Conservation (phyloP, 257 asterid genomes). For the Leptodermis oblonga region DNA sequence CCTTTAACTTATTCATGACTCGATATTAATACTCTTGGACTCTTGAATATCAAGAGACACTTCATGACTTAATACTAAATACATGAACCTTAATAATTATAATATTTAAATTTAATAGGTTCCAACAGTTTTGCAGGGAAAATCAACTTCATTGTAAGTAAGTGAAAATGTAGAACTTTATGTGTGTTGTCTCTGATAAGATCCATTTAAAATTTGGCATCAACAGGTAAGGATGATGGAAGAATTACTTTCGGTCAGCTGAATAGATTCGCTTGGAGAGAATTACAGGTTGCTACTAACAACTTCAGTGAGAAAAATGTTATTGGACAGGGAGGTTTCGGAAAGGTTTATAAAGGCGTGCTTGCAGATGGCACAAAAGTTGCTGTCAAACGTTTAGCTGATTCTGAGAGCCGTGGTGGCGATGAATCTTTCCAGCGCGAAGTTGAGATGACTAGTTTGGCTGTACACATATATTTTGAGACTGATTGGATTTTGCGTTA, state of each 20-base stretch:
- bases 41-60: too few relatives aligned
- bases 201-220: not conserved
- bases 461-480: conserved; percentile 84
- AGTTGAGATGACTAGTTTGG: conserved; percentile 97
- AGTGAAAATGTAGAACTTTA: not conserved
- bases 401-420: conserved; percentile 91
- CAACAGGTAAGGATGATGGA: conserved; percentile 81
- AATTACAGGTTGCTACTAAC: conserved; percentile 83
- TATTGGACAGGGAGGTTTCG: conserved; percentile 96
- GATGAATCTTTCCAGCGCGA: conserved; percentile 93
- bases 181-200: not conserved
- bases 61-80: too few relatives aligned
- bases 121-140: too few relatives aligned
- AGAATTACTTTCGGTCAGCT: conserved; percentile 89
- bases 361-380: conserved; percentile 74
- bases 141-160: not conserved
- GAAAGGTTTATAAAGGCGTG: conserved; percentile 88
- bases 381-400: conserved; percentile 87
- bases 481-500: conserved; percentile 87
- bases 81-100: too few relatives aligned
- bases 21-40: too few relatives aligned
- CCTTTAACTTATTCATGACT: too few relatives aligned
- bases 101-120: too few relatives aligned
- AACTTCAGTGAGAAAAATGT: conserved; percentile 80
- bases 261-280: conserved; percentile 92